These are phyloP conservation scores for Nakazawaea sp. DNA, from an alignment of 805 yeast species.

Conservation along the genomic window DNA sequence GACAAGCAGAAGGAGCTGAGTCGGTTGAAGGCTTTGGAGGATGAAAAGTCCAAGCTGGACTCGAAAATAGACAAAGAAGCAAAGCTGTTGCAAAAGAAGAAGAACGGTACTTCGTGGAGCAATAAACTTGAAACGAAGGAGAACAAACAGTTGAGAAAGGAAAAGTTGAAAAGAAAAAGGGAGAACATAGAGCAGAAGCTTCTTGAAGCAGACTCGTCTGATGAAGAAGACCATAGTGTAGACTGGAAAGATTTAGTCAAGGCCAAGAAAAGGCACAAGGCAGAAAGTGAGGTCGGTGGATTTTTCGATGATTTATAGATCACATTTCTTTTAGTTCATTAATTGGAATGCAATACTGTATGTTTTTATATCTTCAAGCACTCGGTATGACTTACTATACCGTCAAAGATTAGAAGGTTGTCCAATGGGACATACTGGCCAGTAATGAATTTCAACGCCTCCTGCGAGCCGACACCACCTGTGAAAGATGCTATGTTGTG, in stretches of 20 bases:
- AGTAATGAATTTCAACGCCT: slow-evolving; percentile 66
- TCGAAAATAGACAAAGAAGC: slow-evolving; percentile 28
- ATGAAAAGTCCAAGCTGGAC: slow-evolving; percentile 29
- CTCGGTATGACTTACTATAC: slow-evolving; percentile 45
- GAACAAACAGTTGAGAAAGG: slow-evolving; percentile 52
- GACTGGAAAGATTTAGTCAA: slow-evolving; percentile 89
- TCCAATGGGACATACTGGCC: slow-evolving; percentile 76
- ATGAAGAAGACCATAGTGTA: slow-evolving; percentile 39
- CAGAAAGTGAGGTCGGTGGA: slow-evolving; percentile 28
- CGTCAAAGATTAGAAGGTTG: slow-evolving; percentile 69
- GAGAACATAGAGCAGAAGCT: slow-evolving; percentile 59
- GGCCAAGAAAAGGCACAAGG: slow-evolving; percentile 55
- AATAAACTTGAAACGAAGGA: slow-evolving; percentile 60
- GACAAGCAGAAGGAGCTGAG: slow-evolving; percentile 59
- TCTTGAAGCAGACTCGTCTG: slow-evolving; percentile 35
- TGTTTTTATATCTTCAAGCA: slow-evolving; percentile 3
- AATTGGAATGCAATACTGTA: background rate
- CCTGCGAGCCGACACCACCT: slow-evolving; percentile 88
- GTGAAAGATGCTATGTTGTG: slow-evolving; percentile 60
- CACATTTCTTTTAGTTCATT: too few relatives aligned
- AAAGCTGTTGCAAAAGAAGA: slow-evolving; percentile 34
- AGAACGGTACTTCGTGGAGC: slow-evolving; percentile 75
- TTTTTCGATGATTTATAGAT: slow-evolving; percentile 49
- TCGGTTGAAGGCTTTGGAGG: slow-evolving; percentile 53
- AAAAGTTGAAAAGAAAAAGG: slow-evolving; percentile 57